phyloP scores from a whole-genome alignment of 2,329 filamentous ascomycete species.

The Aspergillus latus region DNA sequence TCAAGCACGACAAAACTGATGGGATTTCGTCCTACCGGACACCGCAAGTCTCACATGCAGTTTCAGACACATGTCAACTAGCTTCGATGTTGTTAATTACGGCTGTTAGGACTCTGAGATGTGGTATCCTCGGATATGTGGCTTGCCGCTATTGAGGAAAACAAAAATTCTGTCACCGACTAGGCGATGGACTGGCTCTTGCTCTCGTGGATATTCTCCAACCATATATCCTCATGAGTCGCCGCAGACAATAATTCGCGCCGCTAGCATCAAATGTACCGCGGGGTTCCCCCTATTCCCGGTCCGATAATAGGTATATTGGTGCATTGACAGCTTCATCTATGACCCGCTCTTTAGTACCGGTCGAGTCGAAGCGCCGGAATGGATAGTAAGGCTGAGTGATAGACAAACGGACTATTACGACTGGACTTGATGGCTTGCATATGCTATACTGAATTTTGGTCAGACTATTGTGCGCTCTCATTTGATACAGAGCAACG shows the following conservation, averaged over 20 bases:
- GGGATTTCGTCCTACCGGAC: neutral
- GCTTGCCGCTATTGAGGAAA: neutral
- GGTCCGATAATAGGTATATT: neutral
- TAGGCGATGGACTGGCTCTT: neutral
- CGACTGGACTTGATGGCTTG: neutral
- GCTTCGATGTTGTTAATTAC: neutral
- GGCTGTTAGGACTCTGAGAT: too few relatives aligned
- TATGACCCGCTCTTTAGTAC: too few relatives aligned
- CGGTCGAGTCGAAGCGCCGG: neutral
- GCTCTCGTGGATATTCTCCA: neutral
- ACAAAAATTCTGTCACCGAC: too few relatives aligned
- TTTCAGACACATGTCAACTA: neutral
- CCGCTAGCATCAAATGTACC: too few relatives aligned
- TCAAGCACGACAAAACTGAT: neutral
- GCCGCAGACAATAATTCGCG: too few relatives aligned
- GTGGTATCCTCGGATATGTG: neutral
- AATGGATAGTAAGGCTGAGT: neutral
- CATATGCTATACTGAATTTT: neutral
- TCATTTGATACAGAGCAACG: too few relatives aligned
- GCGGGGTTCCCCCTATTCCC: neutral
- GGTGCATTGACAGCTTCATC: too few relatives aligned
- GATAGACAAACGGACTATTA: neutral
- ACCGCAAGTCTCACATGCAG: neutral
- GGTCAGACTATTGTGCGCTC: too few relatives aligned
- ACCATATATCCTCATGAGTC: neutral